Evolutionary conservation across 805 yeast species (phyloP), one percentile per base, ranked within the genome.

Genomic region (Lipomyces anomalus): DNA sequence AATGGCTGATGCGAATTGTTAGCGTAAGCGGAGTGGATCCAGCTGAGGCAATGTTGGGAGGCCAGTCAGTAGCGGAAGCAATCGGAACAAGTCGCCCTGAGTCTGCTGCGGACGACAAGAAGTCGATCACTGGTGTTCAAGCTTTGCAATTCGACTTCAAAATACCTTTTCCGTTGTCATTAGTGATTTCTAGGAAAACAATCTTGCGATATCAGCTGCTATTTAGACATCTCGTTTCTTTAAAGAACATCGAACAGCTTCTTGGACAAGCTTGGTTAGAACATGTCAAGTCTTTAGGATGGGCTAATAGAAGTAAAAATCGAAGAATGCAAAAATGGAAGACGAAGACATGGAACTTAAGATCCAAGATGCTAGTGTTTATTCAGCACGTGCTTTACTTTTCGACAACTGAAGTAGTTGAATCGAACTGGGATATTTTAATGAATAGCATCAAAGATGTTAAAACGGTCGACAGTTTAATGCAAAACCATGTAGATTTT

Each of bases 151-250:
- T 70, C 21, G 69, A 68, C 36, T 63, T 67, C 46, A 51, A 51
- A 30, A 61, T 89, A 20, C 96, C 97, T 2, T 92, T 86, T 60
- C 99, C 99, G 0, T 65, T 87, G 40, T 87, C 87, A 57, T 69
- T 90, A 22, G 70, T 92, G 1, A 67, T 87, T 1, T 78, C 84
- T 16, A 75, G 80, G 44, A 82, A 87, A 13, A 78, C 81, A 22
- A 68, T 86, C 16, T 73, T 79, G 40, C 86, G 92, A 52, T 87
- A 82, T 59, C 95, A 90, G 61, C 68, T 86, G 29, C 67, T 88
- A 38, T 86, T 84, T 56, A 75, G 96, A 52, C 80, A 84, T 52
- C 67, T 84, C 32, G 63, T 81, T 34, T 72, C 79, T 26, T 59
- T 86, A n/a, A 79, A 79, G 50, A 78, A 76, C 57, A 70, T 84